Evolutionary conservation across 805 yeast species (phyloP).

Genomic region (Schwanniomyces pseudopolymorphus): DNA sequence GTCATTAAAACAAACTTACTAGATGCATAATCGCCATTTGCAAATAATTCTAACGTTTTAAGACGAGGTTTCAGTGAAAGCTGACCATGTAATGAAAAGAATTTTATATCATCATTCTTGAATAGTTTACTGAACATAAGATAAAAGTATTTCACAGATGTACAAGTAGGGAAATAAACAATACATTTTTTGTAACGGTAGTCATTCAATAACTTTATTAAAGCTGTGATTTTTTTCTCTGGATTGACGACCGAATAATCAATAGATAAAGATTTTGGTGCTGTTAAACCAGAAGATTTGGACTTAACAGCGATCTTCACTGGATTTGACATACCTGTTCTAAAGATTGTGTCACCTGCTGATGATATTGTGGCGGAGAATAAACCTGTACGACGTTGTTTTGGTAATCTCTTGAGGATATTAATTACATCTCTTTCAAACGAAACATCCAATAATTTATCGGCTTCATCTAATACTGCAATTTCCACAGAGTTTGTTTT

Average conservation of each 20-base stretch:
- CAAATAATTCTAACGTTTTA: conserved; percentile 65
- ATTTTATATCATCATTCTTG: conserved; percentile 29
- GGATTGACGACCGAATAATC: conserved; percentile 62
- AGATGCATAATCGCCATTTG: conserved; percentile 38
- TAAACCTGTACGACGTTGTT: conserved; percentile 89
- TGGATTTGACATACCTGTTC: conserved; percentile 91
- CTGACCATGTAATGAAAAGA: conserved; percentile 89
- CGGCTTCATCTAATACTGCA: conserved; percentile 90
- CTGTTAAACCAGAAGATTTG: conserved; percentile 28
- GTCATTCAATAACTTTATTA: conserved; percentile 53
- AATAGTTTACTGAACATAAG: conserved; percentile 47
- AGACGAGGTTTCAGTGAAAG: conserved; percentile 76
- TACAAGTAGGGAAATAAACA: conserved; percentile 91
- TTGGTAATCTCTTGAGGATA: conserved; percentile 71
- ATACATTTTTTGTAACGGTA: conserved; percentile 74
- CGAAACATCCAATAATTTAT: conserved; percentile 75
- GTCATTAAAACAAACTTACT: conserved; percentile 70
- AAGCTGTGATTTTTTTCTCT: conserved; percentile 55
- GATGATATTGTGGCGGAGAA: conserved; percentile 91
- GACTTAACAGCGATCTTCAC: conserved; percentile 80
- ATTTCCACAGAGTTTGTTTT: conserved; percentile 66
- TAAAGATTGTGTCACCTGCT: conserved; percentile 75
- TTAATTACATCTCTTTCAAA: conserved; percentile 67
- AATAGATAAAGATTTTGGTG: conserved; percentile 66
- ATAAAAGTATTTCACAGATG: conserved; percentile 76